Percentiles rank a stretch among this genome's conserved stretches.
These are phyloP conservation scores for Thermothelomyces thermophilus DNA, from an alignment of 2,329 filamentous ascomycete species.

Conservation along the genomic window DNA sequence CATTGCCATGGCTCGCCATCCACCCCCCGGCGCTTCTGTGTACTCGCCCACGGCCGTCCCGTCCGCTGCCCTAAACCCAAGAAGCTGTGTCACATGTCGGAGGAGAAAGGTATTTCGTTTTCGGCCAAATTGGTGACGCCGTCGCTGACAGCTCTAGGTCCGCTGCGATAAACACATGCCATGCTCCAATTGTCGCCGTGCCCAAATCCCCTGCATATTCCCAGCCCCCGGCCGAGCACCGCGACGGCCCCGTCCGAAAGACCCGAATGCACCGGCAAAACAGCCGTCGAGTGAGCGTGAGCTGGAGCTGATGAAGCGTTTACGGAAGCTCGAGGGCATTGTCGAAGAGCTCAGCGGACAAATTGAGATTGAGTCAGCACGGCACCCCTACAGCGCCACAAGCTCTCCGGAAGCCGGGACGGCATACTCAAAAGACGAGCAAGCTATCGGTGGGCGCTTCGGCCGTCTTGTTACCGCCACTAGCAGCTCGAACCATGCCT, in stretches of 20 bases:
- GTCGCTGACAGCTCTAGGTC: conserved; percentile 43
- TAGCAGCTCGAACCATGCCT: conserved; percentile 20
- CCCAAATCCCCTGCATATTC: conserved; percentile 65
- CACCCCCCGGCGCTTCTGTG: conserved; percentile 25
- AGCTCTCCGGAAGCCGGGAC: conserved; percentile 34
- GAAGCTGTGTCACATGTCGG: conserved; percentile 45
- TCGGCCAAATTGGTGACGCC: neutral
- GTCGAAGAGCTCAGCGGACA: conserved; percentile 63
- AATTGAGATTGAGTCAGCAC: conserved; percentile 48
- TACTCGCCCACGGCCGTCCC: conserved; percentile 24
- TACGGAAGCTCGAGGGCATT: conserved; percentile 68
- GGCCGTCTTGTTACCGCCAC: conserved; percentile 2
- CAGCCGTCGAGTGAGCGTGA: conserved; percentile 56
- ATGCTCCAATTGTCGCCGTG: conserved; percentile 67
- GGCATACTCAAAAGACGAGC: conserved; percentile 21
- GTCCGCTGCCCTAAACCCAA: conserved; percentile 37
- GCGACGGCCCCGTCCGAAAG: conserved; percentile 57
- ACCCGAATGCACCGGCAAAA: conserved; percentile 55
- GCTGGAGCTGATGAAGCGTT: conserved; percentile 62
- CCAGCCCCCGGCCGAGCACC: conserved; percentile 68
- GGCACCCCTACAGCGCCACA: conserved; percentile 31
- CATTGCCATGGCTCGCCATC: conserved; percentile 24
- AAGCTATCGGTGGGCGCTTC: conserved; percentile 7
- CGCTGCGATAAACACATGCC: conserved; percentile 74
- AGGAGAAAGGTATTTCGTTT: conserved; percentile 21